Conservation (phyloP, 148 eudicot species). For the Suaeda aralocaspica region DNA sequence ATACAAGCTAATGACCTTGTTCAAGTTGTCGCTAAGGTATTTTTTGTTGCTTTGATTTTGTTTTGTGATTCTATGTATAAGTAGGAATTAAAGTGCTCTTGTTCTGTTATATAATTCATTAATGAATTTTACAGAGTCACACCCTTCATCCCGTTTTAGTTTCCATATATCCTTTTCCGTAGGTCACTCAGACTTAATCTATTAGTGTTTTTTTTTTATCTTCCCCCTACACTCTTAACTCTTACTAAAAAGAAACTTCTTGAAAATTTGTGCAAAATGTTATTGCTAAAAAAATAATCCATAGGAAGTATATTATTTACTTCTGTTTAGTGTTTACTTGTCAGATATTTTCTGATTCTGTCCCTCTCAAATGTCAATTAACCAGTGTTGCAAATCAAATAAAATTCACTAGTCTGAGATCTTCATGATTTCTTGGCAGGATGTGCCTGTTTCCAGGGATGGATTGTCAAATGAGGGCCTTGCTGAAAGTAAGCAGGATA, state of each 20-base stretch:
- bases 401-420: not conserved
- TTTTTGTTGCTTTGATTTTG: slow-evolving; percentile 5
- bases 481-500: slow-evolving; percentile 55
- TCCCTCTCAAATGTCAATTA: too few species aligned
- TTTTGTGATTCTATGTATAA: not conserved
- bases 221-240: too few species aligned
- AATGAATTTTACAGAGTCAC: too few species aligned
- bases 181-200: too few species aligned
- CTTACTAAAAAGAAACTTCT: too few species aligned
- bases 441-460: slow-evolving; percentile 62
- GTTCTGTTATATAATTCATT: not conserved
- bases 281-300: too few species aligned
- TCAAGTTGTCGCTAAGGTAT: slow-evolving; percentile 87
- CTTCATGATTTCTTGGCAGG: slow-evolving; percentile 42
- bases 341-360: too few species aligned
- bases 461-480: slow-evolving; percentile 56
- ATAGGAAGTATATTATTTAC: not conserved
- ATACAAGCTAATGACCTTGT: slow-evolving; percentile 79
- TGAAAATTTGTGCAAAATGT: too few species aligned
- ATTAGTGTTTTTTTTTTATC: not conserved
- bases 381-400: not conserved
- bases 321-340: not conserved
- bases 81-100: not conserved
- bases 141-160: too few species aligned
- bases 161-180: too few species aligned